Evolutionary conservation across 2,329 filamentous ascomycete genomes (phyloP), one percentile per base, ranked within the genome.

Genomic region (Colletotrichum aenigma): DNA sequence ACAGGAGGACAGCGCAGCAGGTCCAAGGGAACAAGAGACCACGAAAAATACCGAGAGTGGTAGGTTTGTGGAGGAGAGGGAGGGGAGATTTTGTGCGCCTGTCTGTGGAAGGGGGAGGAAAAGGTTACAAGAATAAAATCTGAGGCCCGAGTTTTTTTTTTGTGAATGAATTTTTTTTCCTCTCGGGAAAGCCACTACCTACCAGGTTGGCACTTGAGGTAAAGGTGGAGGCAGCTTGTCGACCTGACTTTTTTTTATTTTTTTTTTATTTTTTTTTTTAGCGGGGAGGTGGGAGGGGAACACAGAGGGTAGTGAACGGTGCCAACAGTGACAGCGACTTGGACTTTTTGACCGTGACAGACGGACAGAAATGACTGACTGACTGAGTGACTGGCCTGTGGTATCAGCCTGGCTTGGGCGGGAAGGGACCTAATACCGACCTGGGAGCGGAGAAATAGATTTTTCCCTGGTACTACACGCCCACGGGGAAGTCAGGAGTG

Each of bases 151-250:
- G 71, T 71, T 77, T 77, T 77, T 76, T 77, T 76, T 76, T 74
- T 74, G 76, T 75, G 75, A 75, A 71, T 60, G 65, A 77, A 77
- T 72, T 77, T 77, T 78, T 78, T 77, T 66, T 36, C 56, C 55
- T 71, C 61, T 75, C 68, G 71, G 70, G 68, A 76, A 70, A 75
- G 69, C 62, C 74, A 68, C 74, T 76, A 74, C 52, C 61, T 74
- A 76, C 65, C 32, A 76, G 74, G 71, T 76, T 76, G 74, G 66
- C 58, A 74, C 65, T 75, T 68, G 62, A 74, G 71, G 71, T 66
- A 62, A 65, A 72, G 73, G 69, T 67, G 69, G 69, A 67, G 69
- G 72, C 72, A 74, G 72, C 72, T 74, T 65, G 72, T 72, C 30
- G 55, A 67, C 73, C 73, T 68, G 69, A 75, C 66, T 76, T 76